Evolutionary conservation across 2,329 filamentous ascomycete genomes (phyloP), one percentile per base, ranked within the genome.

Genomic region (Zalaria obscura): DNA sequence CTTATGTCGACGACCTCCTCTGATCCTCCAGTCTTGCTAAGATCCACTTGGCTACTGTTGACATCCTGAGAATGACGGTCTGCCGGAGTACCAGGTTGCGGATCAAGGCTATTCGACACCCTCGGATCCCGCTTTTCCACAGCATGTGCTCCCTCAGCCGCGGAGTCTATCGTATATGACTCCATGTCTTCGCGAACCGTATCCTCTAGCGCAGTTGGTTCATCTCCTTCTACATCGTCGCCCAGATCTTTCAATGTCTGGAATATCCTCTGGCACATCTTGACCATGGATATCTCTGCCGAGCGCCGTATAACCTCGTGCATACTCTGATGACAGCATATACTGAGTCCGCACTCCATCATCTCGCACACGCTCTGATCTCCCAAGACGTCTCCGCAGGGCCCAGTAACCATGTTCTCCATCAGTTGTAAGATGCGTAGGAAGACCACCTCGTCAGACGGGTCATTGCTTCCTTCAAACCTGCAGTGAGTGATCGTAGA

Each of bases 191-290:
- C 75, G 48, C 80, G 76, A 4, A 56, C 49, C 55, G 75, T 71
- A 50, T 75, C 74, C 42, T 86, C 80, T 43, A 83, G 62, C 3
- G 73, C 73, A 31, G 79, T 75, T 5, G 74, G 63, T 47, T 83
- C 76, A 32, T 80, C 74, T 8, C 77, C 77, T 25, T 78, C 75
- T 10, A 38, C 43, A 11, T 49, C 48, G 26, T 51, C 52, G 55
- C 88, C 81, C 37, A 83, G 72, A 52, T 93, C 85, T 60, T 93
- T 94, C 40, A 98, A 66, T 45, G 93, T 80, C 60, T 88, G 83
- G 58, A 98, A 98, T 53, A 98, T 94, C 50, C 94, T 87, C 63
- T 98, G 91, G 57, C 91, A 96, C 91, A 98, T 98, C 50, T 86
- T 85, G 36, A 96, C 85, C 88, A 98, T 95, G 41, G 87, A 82